Evolutionary conservation across 495 filamentous ascomycete genomes (phyloP), one percentile per base, ranked within the genome.

Genomic region (Hyaloscypha bicolor): DNA sequence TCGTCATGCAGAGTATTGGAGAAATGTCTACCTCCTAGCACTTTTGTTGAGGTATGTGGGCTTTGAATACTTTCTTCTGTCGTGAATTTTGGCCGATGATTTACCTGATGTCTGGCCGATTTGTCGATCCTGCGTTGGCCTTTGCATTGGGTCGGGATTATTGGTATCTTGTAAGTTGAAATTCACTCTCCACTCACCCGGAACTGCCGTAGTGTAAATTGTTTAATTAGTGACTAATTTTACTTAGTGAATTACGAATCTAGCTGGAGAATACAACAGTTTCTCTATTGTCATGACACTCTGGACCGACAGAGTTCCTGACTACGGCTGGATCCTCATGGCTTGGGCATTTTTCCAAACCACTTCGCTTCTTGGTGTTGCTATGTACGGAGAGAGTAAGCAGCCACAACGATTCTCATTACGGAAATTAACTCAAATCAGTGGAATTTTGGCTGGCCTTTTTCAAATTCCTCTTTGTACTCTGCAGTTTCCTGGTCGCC

Each of bases 131-230:
- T n/a, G 87, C 88, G 66, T 76, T 93, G 71, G 90, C 90, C 32
- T 93, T 93, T 71, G 85, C 90, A 25, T 86, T 93, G 75, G 90
- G 90, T 22, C 93, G 90, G 90, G 87, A 87, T 84, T 74, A 67
- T 65, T 74, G 55, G 73, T 86, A 84, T 62, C 80, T 80, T 1
- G 79, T 76, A 79, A 80, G 83, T 29, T 86, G 3, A 29, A 3
- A 29, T 31, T 59, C n/a, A n/a, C n/a, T n/a, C n/a, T n/a, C n/a
- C n/a, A n/a, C 22, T 8, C 8, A 59, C 8, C 29, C 51, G 6
- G 25, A 55, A 5, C 51, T 21, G 51, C 4, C 25, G 25, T 5
- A 14, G 51, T 19, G 19, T 14, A 5, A 29, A 55, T 29, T 5
- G 19, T 5, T n/a, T 4, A n/a, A n/a, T n/a, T n/a, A n/a, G n/a